Evolutionary conservation across 768 basidiomycete genomes (phyloP).

Genomic region (Sutorius australiensis): DNA sequence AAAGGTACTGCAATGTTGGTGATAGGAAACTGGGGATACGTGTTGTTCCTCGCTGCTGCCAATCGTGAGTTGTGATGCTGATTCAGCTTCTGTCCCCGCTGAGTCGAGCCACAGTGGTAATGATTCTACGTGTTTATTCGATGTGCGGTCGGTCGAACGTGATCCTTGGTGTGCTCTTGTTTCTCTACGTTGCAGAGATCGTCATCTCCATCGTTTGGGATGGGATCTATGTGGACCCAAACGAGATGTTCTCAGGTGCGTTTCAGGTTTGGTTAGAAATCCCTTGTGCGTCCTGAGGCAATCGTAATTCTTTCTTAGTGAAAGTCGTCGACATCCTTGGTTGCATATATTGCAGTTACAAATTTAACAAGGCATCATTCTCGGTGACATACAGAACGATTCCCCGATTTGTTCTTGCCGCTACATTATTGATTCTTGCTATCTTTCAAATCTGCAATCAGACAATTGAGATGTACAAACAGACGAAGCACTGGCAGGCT

Average conservation of each 20-base stretch:
- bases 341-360: not conserved
- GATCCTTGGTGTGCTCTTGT: slow-evolving; percentile 5
- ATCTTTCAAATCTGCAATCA: not conserved
- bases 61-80: slow-evolving; percentile 5
- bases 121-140: slow-evolving; percentile 16
- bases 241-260: slow-evolving; percentile 4
- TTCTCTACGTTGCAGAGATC: not conserved
- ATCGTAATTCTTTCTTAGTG: not conserved
- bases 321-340: not conserved
- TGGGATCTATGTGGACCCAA: not conserved
- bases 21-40: not conserved
- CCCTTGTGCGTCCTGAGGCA: too few relatives aligned
- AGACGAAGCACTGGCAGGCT: slow-evolving; percentile 3
- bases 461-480: slow-evolving; percentile 1
- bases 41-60: not conserved
- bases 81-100: not conserved
- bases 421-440: slow-evolving; percentile 4
- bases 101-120: slow-evolving; percentile 8
- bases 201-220: slow-evolving; percentile 1
- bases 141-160: slow-evolving; percentile 12
- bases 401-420: slow-evolving; percentile 4
- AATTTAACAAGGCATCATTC: not conserved
- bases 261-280: not conserved
- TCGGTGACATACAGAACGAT: slow-evolving; percentile 3
- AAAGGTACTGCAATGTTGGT: slow-evolving; percentile 3